These are phyloP conservation scores for Trametes elegans DNA, from an alignment of 768 basidiomycete genomes.

Conservation along the genomic window DNA sequence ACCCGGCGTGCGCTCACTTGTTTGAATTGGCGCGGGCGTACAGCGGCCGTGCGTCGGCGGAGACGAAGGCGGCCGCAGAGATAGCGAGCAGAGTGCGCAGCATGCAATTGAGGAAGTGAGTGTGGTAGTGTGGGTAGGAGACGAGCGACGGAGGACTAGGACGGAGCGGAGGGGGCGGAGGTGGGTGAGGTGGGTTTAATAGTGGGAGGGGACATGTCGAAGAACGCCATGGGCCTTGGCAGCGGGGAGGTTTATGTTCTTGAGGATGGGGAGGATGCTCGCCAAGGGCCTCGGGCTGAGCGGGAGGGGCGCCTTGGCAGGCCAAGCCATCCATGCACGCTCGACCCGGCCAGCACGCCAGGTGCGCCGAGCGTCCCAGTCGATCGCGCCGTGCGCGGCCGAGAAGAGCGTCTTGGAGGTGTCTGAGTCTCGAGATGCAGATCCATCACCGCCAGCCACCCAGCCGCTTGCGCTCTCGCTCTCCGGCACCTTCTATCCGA, in stretches of 20 bases:
- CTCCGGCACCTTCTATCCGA: no score
- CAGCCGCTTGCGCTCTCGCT: no score
- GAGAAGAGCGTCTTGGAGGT: background rate
- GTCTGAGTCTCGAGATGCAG: no score
- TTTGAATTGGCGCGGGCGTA: background rate
- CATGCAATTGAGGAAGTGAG: background rate
- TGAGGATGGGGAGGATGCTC: conserved; percentile 5
- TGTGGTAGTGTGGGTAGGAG: background rate
- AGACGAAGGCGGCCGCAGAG: background rate
- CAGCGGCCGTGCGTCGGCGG: background rate
- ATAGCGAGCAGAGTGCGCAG: background rate
- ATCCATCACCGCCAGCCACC: no score
- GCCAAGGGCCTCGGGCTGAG: conserved; percentile 19
- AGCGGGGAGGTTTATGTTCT: conserved; percentile 14
- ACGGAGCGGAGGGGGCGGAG: background rate
- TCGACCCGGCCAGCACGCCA: background rate
- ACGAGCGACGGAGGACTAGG: background rate
- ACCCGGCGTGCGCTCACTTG: background rate
- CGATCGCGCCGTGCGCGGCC: conserved; percentile 11
- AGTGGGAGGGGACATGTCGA: conserved; percentile 9
- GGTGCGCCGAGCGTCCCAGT: conserved; percentile 7
- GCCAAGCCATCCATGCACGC: conserved; percentile 16
- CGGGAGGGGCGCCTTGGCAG: conserved; percentile 15
- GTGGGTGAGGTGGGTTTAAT: conserved; percentile 5
- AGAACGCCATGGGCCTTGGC: conserved; percentile 17